These are phyloP conservation scores for Nicotiana paniculata DNA, from an alignment of 257 asterid genomes.

Conservation along the genomic window DNA sequence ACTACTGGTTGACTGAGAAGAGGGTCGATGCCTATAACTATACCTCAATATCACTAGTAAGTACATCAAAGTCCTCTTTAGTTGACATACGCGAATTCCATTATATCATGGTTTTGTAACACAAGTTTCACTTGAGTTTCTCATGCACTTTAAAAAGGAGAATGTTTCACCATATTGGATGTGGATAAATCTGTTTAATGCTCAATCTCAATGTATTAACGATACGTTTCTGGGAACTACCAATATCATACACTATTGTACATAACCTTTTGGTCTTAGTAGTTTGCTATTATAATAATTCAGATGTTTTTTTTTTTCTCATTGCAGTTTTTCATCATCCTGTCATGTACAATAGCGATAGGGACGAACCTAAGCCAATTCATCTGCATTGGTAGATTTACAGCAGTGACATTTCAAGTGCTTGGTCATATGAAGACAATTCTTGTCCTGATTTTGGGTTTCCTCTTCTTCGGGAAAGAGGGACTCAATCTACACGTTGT, in stretches of 20 bases:
- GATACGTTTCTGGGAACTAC: not conserved
- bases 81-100: not conserved
- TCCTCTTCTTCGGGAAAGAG: slow-evolving; percentile 68
- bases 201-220: not conserved
- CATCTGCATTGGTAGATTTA: slow-evolving; percentile 84
- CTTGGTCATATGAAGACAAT: slow-evolving; percentile 84
- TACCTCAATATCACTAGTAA: slow-evolving; percentile 43
- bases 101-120: not conserved
- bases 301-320: not conserved
- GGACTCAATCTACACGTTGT: slow-evolving; percentile 60
- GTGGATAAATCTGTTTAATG: not conserved
- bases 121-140: not conserved
- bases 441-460: slow-evolving; percentile 62
- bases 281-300: not conserved
- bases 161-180: not conserved
- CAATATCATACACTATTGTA: not conserved
- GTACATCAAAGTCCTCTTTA: slow-evolving; percentile 12
- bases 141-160: not conserved
- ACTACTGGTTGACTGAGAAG: slow-evolving; percentile 59
- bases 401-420: slow-evolving; percentile 85
- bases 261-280: not conserved
- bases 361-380: slow-evolving; percentile 83
- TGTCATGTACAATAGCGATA: slow-evolving; percentile 65
- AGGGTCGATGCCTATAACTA: slow-evolving; percentile 56
- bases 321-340: slow-evolving; percentile 42